Percentiles rank a stretch among this genome's conserved stretches.
These are phyloP conservation scores for Teunomyces panamensis DNA, from an alignment of 805 yeast species.

Conservation along the genomic window DNA sequence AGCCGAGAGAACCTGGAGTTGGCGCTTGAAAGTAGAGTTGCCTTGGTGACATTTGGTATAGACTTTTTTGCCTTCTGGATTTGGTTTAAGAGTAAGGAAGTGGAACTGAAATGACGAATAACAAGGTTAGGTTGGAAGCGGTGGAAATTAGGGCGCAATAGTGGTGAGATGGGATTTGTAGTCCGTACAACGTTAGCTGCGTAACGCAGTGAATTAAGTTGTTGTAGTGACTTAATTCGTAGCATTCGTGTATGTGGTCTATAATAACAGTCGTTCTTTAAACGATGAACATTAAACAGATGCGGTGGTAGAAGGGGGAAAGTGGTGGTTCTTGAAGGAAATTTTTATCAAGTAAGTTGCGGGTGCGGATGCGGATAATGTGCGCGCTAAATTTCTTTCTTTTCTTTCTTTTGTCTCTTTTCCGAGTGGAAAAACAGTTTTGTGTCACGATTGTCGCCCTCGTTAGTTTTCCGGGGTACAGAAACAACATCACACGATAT, in stretches of 20 bases:
- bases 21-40: conserved; percentile 28
- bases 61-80: not conserved
- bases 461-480: not conserved
- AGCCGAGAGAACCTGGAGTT: conserved; percentile 28
- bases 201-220: not conserved
- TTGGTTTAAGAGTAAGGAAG: not conserved
- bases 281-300: not conserved
- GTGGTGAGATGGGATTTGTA: not conserved
- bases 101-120: not conserved
- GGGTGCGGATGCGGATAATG: not conserved
- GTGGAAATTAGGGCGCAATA: not conserved
- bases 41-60: conserved; percentile 10
- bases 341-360: not conserved
- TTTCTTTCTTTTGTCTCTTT: not conserved
- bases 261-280: not conserved
- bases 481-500: no score
- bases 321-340: not conserved
- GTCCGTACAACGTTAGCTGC: not conserved
- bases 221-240: not conserved
- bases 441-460: not conserved
- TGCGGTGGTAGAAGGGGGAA: not conserved
- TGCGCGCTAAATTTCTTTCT: not conserved
- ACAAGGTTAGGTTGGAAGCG: not conserved
- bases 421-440: not conserved
- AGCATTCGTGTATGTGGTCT: not conserved